Percentiles rank a stretch among this genome's conserved stretches.
Conservation (phyloP, 148 eudicot genomes). For the Spergularia marina region DNA sequence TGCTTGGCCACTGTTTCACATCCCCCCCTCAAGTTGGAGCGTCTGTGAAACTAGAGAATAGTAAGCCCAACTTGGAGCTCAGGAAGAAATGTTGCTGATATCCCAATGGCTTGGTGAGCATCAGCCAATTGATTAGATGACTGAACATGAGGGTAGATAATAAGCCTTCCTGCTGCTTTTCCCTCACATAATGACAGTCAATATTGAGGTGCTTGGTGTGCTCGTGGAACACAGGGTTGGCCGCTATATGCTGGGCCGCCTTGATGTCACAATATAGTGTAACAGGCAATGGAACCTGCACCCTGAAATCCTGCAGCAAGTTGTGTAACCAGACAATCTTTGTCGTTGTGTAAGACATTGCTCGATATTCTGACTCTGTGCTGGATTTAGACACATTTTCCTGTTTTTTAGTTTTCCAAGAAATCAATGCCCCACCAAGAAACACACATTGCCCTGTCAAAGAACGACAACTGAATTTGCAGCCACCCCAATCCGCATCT, state of each 20-base stretch:
- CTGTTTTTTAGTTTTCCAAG: no score
- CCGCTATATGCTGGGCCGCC: neutral
- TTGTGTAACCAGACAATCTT: neutral
- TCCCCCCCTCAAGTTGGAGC: no score
- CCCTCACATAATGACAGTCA: neutral
- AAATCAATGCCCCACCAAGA: no score
- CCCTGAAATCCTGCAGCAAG: neutral
- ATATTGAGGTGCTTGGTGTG: neutral
- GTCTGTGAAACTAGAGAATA: no score
- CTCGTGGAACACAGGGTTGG: neutral
- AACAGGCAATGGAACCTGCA: neutral
- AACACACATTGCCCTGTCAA: no score
- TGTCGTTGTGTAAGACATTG: neutral
- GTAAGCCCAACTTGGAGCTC: no score
- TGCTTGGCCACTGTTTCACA: no score
- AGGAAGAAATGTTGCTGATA: no score
- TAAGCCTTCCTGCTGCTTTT: neutral
- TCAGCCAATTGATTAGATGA: neutral
- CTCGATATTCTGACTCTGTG: neutral
- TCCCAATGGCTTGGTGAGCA: neutral
- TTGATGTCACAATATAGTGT: neutral
- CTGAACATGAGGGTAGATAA: neutral
- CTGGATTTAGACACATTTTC: no score
- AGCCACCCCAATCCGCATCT: no score
- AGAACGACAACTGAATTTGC: no score